A percentile compares a stretch with the other conserved stretches of the same genome.
Evolutionary conservation across 1,139 yeast species (phyloP).

Genomic region (Nakaseomyces uthaithaninus): DNA sequence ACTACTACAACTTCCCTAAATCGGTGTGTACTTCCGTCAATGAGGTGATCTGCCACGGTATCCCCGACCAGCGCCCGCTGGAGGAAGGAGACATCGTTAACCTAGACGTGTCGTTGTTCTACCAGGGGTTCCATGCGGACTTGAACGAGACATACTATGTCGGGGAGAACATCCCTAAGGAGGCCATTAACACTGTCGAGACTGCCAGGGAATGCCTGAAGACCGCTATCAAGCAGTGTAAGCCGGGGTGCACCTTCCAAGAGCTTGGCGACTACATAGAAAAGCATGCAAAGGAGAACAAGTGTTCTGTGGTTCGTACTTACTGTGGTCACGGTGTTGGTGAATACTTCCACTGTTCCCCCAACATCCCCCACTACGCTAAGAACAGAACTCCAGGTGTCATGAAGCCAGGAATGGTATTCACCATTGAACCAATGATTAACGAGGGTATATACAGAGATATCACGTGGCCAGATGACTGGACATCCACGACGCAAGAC

Average conservation of each 20-base stretch:
- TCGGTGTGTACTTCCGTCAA: constrained; percentile 89
- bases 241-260: constrained; percentile 89
- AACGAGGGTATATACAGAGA: constrained; percentile 81
- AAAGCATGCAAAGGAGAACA: constrained; percentile 69
- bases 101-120: constrained; percentile 77
- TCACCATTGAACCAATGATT: constrained; percentile 98
- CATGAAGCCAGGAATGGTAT: constrained; percentile 93
- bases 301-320: constrained; percentile 79
- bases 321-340: constrained; percentile 96
- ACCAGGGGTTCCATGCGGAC: constrained; percentile 89
- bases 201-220: constrained; percentile 88
- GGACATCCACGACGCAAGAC: constrained; percentile 90
- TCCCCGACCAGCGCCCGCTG: constrained; percentile 80
- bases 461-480: constrained; percentile 91
- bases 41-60: constrained; percentile 95
- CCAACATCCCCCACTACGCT: constrained; percentile 91
- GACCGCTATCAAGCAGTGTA: constrained; percentile 70
- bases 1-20: constrained; percentile 91
- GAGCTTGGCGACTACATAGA: constrained; percentile 85
- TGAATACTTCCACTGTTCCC: constrained; percentile 80
- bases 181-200: constrained; percentile 79
- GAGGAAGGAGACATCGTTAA: constrained; percentile 93
- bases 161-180: constrained; percentile 83
- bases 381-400: constrained; percentile 89
- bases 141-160: constrained; percentile 95